Evolutionary conservation across 1,139 yeast species (phyloP).

Genomic region (Geotrichum klebahnii): DNA sequence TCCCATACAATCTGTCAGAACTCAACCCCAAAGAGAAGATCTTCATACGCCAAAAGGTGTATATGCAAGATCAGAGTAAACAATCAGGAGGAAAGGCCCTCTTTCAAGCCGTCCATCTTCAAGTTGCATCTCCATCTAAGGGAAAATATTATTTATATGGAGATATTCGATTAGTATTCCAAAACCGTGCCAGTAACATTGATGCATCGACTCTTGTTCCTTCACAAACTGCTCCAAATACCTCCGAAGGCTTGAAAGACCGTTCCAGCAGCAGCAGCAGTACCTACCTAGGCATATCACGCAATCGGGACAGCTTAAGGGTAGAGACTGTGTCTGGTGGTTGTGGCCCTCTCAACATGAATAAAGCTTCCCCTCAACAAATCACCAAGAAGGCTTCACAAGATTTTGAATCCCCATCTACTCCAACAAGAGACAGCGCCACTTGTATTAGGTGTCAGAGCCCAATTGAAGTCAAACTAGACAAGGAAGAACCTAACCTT

Average conservation of each 20-base stretch:
- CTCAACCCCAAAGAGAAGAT: constrained; percentile 36
- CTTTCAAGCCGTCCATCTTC: constrained; percentile 38
- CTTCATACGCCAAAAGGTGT: constrained; percentile 38
- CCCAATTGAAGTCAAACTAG: no score
- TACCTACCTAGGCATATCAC: constrained; percentile 11
- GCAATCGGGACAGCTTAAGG: constrained; percentile 2
- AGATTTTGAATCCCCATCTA: neutral
- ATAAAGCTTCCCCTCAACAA: neutral
- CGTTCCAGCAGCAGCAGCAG: neutral
- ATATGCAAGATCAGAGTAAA: constrained; percentile 19
- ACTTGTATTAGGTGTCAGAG: neutral
- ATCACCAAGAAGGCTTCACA: neutral
- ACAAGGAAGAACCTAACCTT: no score
- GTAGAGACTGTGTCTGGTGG: constrained; percentile 13
- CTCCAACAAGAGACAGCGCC: neutral
- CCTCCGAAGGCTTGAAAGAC: no score
- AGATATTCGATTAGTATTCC: constrained; percentile 40
- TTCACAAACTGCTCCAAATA: neutral
- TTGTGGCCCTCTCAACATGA: neutral
- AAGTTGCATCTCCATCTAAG: constrained; percentile 35
- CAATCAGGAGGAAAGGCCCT: constrained; percentile 18
- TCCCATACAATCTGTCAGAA: constrained; percentile 41
- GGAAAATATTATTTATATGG: constrained; percentile 41
- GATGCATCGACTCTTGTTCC: constrained; percentile 4
- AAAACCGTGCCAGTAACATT: constrained; percentile 31